Base-by-base conservation (phyloP, 192 early-diverging fungal species). In the Rhizoclosmatium globosum region DNA sequence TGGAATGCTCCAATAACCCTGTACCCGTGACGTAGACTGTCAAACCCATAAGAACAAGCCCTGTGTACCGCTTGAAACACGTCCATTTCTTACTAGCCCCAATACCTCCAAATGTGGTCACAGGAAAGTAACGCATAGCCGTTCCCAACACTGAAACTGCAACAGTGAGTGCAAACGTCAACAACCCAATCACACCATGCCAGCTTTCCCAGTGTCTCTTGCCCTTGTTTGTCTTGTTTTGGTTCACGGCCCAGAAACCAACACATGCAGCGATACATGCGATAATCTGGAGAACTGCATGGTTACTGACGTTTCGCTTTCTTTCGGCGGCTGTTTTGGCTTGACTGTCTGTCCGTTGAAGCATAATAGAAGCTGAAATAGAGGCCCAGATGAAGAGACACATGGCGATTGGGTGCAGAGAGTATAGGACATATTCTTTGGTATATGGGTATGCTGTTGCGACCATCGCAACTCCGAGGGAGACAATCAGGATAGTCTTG, bases 201-300 rank as follows among this genome's bases (percentile, higher is more conserved):
- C 43, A 67, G 62, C 31, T 66, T 43, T 67, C 31, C 41, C 23
- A 76, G 47, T 76, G 74, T 17, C 3, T 17, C 47, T 76, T 76
- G 4, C 47, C 47, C 38, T 65, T 47, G 43, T 66, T 19, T 2
- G 15, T 59, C 47, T 59, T 56, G 38, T 64, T 53, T 59, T 64
- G 62, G 48, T 76, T 65, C 7, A 76, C 47, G 4, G 64, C 74
- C 2, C 41, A 38, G 48, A 76, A 66, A 9, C 74, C 74, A 46
- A 76, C 57, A 39, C n/a, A 44, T 13, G 17, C 15, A 13, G 74
- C 9, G 38, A 62, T 17, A 4, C 17, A 21, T 4, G 74, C 61
- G 23, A 67, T 1, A 4, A 76, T 23, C 66, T 66, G 62, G 4
- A 76, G 19, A 7, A 76, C 47, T 13, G 74, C 74, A 45, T 76